phyloP scores from a whole-genome alignment of 2,329 filamentous ascomycete species.

The Juglanconis juglandina region DNA sequence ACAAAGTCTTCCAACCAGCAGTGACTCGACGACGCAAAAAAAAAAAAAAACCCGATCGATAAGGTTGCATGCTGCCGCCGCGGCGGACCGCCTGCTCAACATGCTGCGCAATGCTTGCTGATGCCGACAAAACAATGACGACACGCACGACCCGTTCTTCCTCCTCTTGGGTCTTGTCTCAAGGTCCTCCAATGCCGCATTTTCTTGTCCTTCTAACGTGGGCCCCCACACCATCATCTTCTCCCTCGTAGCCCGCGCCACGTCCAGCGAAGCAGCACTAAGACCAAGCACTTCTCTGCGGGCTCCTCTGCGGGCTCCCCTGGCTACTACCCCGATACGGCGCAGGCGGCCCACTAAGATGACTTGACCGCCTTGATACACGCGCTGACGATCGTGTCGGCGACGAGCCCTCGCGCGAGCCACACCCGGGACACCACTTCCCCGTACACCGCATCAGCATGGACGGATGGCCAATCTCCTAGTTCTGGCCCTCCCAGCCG shows the following conservation, averaged over 20 bases:
- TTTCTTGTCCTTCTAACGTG: not conserved
- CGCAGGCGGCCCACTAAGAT: not conserved
- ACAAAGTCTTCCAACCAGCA: not conserved
- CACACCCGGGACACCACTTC: conserved; percentile 7
- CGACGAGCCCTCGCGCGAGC: not conserved
- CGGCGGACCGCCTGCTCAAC: not conserved
- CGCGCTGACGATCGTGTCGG: not conserved
- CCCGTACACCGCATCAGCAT: conserved; percentile 10
- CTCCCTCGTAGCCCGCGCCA: not conserved
- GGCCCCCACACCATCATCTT: not conserved
- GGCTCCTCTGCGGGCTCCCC: not conserved
- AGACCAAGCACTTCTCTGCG: conserved; percentile 5
- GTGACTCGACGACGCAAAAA: not conserved
- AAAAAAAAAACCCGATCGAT: conserved; percentile 1
- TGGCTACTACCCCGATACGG: not conserved
- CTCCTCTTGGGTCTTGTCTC: not conserved
- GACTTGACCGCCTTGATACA: not conserved
- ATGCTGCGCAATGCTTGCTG: not conserved
- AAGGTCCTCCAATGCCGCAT: not conserved
- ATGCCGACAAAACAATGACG: not conserved
- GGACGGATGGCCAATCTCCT: conserved; percentile 28
- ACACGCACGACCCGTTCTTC: not conserved
- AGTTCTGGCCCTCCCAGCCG: conserved; percentile 71
- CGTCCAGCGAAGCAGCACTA: conserved; percentile 15
- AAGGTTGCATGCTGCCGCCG: conserved; percentile 1